Conservation (phyloP, 1,284 basidiomycete species). For the Microbotryomycetes sp. region DNA sequence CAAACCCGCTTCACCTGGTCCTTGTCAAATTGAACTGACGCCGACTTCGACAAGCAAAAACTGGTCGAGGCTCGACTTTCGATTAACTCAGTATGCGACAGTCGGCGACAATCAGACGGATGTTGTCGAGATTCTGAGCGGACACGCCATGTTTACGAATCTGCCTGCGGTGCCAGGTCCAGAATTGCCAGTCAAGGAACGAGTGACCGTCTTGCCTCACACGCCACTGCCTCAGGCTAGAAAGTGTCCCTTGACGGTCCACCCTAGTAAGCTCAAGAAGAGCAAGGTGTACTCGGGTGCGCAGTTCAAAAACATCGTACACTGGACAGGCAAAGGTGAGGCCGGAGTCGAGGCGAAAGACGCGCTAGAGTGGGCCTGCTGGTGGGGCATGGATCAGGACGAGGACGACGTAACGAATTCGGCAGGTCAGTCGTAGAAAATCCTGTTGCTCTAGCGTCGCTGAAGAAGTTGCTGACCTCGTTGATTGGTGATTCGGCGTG, state of each 20-base stretch:
- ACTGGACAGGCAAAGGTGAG: slow-evolving; percentile 11
- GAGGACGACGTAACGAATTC: slow-evolving; percentile 16
- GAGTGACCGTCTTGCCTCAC: slow-evolving; percentile 3
- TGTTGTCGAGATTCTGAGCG: slow-evolving; percentile 1
- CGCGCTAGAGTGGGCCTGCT: slow-evolving; percentile 17
- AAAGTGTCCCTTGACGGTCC: slow-evolving; percentile 15
- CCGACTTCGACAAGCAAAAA: slow-evolving; percentile 9
- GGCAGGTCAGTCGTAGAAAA: not conserved
- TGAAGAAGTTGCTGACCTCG: not conserved
- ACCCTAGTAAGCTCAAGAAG: slow-evolving; percentile 11
- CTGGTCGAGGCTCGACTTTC: slow-evolving; percentile 26
- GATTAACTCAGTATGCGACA: slow-evolving; percentile 14
- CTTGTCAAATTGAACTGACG: slow-evolving; percentile 11
- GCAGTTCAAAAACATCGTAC: slow-evolving; percentile 7
- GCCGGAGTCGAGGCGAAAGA: not conserved
- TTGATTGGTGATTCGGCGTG: too few relatives aligned
- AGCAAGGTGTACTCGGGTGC: not conserved
- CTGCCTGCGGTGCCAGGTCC: not conserved
- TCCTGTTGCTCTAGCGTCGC: not conserved
- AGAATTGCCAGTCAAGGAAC: not conserved
- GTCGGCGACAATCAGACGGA: not conserved
- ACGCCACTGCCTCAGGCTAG: slow-evolving; percentile 2
- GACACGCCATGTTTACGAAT: slow-evolving; percentile 13
- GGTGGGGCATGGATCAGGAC: slow-evolving; percentile 18
- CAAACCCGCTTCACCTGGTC: slow-evolving; percentile 6